These are phyloP conservation scores for Epichloe gansuensis DNA, from an alignment of 2,329 filamentous ascomycete species.

Conservation along the genomic window DNA sequence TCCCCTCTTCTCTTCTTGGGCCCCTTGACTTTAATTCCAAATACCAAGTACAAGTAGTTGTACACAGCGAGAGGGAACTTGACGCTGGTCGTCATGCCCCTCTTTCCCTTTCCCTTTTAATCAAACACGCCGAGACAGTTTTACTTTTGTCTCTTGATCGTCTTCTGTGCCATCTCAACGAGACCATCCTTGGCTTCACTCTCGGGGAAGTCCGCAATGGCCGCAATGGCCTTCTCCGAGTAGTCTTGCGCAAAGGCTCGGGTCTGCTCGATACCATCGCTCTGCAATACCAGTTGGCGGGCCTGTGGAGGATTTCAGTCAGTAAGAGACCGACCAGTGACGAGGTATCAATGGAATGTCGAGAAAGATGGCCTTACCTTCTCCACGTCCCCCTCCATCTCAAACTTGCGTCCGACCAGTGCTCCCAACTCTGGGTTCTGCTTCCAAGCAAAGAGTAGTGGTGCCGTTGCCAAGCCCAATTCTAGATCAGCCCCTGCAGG, in stretches of 20 bases:
- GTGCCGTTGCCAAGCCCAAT: constrained; percentile 84
- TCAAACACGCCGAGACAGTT: neutral
- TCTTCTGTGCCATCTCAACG: constrained; percentile 87
- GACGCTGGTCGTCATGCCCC: neutral
- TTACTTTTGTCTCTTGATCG: constrained; percentile 76
- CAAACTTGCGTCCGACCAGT: constrained; percentile 86
- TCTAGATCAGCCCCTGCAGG: constrained; percentile 90
- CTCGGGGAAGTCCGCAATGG: constrained; percentile 78
- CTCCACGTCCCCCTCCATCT: constrained; percentile 67
- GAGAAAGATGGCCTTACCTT: constrained; percentile 45
- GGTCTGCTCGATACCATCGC: constrained; percentile 84
- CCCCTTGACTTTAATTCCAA: neutral
- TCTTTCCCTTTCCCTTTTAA: neutral
- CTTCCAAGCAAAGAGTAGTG: constrained; percentile 92
- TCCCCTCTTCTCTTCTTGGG: neutral
- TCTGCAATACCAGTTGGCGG: constrained; percentile 68
- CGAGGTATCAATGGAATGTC: too few species aligned
- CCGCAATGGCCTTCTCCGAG: constrained; percentile 70
- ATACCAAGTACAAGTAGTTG: constrained; percentile 9
- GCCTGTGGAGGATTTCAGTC: constrained; percentile 43
- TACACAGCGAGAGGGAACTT: constrained; percentile 8
- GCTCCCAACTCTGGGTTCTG: constrained; percentile 70
- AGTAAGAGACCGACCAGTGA: neutral
- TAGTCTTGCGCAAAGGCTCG: constrained; percentile 83
- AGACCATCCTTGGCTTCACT: constrained; percentile 88